Conservation (phyloP, 768 basidiomycete species). For the Suillus americanus region DNA sequence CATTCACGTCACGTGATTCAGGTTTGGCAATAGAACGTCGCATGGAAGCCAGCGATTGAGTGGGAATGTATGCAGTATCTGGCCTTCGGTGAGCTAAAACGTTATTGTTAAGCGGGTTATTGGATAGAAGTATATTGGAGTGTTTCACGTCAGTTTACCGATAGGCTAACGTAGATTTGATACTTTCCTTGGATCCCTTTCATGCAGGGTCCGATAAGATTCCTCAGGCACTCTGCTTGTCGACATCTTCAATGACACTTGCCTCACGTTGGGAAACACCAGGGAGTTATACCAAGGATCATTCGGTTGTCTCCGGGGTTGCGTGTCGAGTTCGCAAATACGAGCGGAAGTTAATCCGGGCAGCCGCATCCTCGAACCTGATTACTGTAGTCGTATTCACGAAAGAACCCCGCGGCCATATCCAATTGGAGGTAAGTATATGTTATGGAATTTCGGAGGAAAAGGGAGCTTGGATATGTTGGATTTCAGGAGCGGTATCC, state of each 20-base stretch:
- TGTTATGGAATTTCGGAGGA: neutral
- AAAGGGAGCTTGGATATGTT: neutral
- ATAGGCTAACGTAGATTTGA: constrained; percentile 1
- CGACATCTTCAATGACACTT: neutral
- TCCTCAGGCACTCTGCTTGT: neutral
- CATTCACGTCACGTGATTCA: neutral
- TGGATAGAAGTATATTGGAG: neutral
- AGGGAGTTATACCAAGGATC: neutral
- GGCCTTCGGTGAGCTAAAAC: too few species aligned
- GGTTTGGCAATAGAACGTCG: neutral
- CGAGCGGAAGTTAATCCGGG: neutral
- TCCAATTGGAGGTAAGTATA: neutral
- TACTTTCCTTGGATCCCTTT: neutral
- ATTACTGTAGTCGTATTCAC: neutral
- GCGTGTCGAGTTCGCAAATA: neutral
- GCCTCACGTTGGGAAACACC: neutral
- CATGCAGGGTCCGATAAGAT: neutral
- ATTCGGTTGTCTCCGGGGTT: neutral
- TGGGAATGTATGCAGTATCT: neutral
- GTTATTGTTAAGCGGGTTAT: neutral
- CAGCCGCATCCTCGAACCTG: neutral
- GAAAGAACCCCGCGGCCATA: neutral
- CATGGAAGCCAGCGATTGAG: neutral
- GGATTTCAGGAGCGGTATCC: neutral
- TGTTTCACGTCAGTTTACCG: neutral